Conservation (phyloP, 805 yeast genomes). For the Candida silvicultrix region DNA sequence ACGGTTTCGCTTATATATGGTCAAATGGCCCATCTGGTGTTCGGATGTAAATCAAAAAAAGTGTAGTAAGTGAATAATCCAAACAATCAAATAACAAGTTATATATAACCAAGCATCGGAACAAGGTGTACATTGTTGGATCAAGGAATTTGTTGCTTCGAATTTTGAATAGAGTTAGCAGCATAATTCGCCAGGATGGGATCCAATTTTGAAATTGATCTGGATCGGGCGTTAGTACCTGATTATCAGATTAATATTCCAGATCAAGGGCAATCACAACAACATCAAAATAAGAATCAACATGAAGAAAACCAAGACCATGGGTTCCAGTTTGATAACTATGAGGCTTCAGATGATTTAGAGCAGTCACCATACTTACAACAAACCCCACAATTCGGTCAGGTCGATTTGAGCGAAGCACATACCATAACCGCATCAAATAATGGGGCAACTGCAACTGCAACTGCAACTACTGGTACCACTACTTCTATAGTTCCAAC, state of each 20-base stretch:
- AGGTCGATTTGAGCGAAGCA: background rate
- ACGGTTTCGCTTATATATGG: no score
- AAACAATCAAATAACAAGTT: background rate
- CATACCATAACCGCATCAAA: background rate
- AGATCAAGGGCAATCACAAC: slow-evolving; percentile 3
- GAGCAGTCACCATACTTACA: background rate
- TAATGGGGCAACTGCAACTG: background rate
- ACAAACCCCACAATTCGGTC: background rate
- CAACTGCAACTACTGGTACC: background rate
- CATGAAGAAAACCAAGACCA: background rate
- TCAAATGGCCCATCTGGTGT: background rate
- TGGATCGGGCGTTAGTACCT: slow-evolving; percentile 14
- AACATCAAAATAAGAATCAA: slow-evolving; percentile 1
- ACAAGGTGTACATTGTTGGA: background rate
- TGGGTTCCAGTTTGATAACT: background rate
- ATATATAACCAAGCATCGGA: no score
- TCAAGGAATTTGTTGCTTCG: no score
- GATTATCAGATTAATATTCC: background rate
- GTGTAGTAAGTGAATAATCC: background rate
- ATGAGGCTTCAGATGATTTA: background rate
- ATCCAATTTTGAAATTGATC: slow-evolving; percentile 12
- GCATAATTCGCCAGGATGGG: background rate
- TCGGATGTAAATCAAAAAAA: background rate
- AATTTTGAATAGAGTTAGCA: no score
- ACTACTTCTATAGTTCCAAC: background rate